Conservation (phyloP, 2,329 filamentous ascomycete genomes). For the Neoscytalidium dimidiatum region DNA sequence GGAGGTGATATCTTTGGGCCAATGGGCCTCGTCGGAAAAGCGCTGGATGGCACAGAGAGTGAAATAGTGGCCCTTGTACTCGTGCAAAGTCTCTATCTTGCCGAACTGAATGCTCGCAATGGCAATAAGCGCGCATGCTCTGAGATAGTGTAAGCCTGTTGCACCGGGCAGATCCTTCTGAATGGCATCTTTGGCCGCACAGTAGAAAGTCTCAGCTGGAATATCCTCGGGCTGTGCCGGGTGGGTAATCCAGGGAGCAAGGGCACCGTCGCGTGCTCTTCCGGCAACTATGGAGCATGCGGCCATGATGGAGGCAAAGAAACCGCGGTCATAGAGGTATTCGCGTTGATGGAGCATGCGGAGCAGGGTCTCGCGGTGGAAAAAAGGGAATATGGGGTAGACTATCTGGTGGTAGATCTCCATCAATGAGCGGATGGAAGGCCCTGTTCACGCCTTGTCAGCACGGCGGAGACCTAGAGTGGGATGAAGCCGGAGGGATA, state of each 20-base stretch:
- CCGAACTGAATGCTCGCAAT: constrained; percentile 56
- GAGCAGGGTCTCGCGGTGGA: constrained; percentile 50
- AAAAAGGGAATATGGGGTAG: constrained; percentile 57
- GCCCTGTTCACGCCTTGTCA: constrained; percentile 20
- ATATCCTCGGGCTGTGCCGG: constrained; percentile 33
- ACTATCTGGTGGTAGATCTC: constrained; percentile 56
- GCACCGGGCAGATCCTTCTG: constrained; percentile 39
- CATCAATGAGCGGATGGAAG: constrained; percentile 46
- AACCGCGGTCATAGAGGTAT: constrained; percentile 45
- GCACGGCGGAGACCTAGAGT: not conserved
- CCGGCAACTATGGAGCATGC: constrained; percentile 53
- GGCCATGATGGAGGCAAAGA: constrained; percentile 56
- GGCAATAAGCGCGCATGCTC: constrained; percentile 51
- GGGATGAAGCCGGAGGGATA: not conserved
- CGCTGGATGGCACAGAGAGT: constrained; percentile 51
- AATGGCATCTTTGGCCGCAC: constrained; percentile 45
- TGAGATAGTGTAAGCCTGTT: constrained; percentile 44
- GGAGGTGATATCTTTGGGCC: constrained; percentile 49
- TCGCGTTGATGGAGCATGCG: constrained; percentile 44
- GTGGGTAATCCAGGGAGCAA: constrained; percentile 40
- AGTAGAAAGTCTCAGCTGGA: constrained; percentile 47
- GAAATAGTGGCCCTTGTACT: constrained; percentile 54
- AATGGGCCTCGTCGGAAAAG: constrained; percentile 57
- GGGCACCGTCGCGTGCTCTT: constrained; percentile 53
- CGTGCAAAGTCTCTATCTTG: constrained; percentile 51